phyloP scores from a whole-genome alignment of 2,329 filamentous ascomycete genomes.

The Botrytis galanthina region DNA sequence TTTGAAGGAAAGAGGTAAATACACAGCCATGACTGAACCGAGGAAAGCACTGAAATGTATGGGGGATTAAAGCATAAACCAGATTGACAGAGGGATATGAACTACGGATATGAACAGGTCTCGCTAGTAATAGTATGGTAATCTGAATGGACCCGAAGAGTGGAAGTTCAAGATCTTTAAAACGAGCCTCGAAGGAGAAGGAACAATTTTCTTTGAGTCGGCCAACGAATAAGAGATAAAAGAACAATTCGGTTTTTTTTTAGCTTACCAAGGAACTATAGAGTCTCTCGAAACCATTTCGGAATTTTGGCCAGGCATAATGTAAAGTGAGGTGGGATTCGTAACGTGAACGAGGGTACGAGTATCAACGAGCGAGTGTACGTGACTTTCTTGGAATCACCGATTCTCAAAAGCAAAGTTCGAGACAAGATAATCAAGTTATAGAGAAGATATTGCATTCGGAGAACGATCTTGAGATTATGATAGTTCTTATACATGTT shows the following conservation, averaged over 20 bases:
- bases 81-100: not conserved
- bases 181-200: not conserved
- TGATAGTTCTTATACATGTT: not conserved
- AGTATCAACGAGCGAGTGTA: not conserved
- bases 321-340: not conserved
- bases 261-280: not conserved
- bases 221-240: not conserved
- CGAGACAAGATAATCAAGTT: not conserved
- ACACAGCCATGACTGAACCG: not conserved
- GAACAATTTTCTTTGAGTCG: not conserved
- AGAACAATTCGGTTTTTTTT: not conserved
- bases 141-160: not conserved
- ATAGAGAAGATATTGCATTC: too few relatives aligned
- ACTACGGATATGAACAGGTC: accelerated
- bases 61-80: not conserved
- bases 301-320: not conserved
- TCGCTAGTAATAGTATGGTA: accelerated
- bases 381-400: not conserved
- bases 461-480: not conserved
- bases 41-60: too few relatives aligned
- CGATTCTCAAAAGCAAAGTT: not conserved
- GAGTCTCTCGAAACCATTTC: not conserved
- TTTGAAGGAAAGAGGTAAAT: not conserved
- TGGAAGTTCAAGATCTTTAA: accelerated
- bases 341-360: not conserved